Conservation (phyloP, 345 rosid genomes). For the Acer saccharum region DNA sequence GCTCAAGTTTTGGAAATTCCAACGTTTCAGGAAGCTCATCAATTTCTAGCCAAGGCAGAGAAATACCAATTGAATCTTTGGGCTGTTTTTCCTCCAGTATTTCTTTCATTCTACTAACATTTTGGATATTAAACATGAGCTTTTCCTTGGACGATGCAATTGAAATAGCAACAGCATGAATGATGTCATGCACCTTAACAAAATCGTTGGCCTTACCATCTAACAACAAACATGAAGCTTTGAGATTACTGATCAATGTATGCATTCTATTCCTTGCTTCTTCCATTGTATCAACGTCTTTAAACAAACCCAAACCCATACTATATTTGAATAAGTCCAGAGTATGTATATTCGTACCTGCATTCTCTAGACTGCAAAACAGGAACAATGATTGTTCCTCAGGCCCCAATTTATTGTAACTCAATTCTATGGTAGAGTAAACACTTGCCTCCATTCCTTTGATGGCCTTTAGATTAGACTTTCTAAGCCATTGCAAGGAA, state of each 20-base stretch:
- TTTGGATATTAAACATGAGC: not conserved
- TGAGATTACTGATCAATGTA: slow-evolving; percentile 17
- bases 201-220: not conserved
- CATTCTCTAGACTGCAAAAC: not conserved
- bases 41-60: not conserved
- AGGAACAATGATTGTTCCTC: not conserved
- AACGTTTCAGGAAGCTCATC: not conserved
- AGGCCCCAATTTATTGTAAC: not conserved
- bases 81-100: not conserved
- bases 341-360: not conserved
- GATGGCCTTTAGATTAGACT: not conserved
- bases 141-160: slow-evolving; percentile 16
- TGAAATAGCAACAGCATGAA: slow-evolving; percentile 11
- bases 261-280: not conserved
- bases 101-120: not conserved
- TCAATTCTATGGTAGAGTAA: not conserved
- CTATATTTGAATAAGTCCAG: not conserved
- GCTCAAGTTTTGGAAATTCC: slow-evolving; percentile 21
- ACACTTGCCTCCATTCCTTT: not conserved
- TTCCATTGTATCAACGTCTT: not conserved
- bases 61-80: not conserved
- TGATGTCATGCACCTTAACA: slow-evolving; percentile 31
- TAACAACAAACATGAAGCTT: slow-evolving; percentile 21
- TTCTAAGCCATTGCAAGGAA: slow-evolving; percentile 5
- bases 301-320: slow-evolving; percentile 23